Percentiles rank a stretch among this genome's conserved stretches.
Conservation (phyloP, 129 eudicot species). For the Escallonia herrerae region DNA sequence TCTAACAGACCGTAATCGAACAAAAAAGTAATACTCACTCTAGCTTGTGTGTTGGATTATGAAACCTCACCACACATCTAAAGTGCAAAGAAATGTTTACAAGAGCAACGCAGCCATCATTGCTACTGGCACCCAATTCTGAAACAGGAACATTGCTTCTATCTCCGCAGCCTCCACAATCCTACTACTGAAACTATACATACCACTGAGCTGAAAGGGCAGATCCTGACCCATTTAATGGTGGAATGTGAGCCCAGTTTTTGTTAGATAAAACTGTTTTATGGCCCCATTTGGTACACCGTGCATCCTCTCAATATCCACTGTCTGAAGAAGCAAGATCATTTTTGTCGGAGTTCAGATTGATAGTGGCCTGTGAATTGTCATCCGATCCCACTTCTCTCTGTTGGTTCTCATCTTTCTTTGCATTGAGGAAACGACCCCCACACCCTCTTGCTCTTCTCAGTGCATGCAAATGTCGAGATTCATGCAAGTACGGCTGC, state of each 20-base stretch:
- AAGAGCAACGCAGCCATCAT: background rate
- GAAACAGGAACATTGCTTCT: slow-evolving; percentile 3
- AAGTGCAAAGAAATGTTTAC: slow-evolving; percentile 1
- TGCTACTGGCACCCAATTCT: background rate
- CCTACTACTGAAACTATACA: slow-evolving; percentile 19
- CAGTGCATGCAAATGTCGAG: slow-evolving; percentile 84
- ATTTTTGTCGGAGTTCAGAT: slow-evolving; percentile 48
- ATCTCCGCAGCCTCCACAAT: slow-evolving; percentile 2
- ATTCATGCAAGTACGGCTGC: slow-evolving; percentile 94
- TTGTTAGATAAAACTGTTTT: background rate
- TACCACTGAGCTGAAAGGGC: slow-evolving; percentile 10
- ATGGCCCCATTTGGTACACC: background rate
- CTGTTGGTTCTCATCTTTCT: slow-evolving; percentile 63
- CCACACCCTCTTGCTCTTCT: slow-evolving; percentile 74
- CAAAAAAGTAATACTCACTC: background rate
- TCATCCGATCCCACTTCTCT: slow-evolving; percentile 40
- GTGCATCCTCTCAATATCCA: slow-evolving; percentile 10
- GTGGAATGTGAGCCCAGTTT: too few species aligned
- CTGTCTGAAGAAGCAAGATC: slow-evolving; percentile 24
- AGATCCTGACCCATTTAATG: background rate
- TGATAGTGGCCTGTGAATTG: slow-evolving; percentile 46
- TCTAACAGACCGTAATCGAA: slow-evolving; percentile 3
- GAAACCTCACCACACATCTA: slow-evolving; percentile 6
- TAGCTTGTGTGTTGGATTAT: background rate
- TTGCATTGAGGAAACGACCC: slow-evolving; percentile 58